Evolutionary conservation across 768 basidiomycete genomes (phyloP).

Genomic region (Hortiboletus flavorubellus): DNA sequence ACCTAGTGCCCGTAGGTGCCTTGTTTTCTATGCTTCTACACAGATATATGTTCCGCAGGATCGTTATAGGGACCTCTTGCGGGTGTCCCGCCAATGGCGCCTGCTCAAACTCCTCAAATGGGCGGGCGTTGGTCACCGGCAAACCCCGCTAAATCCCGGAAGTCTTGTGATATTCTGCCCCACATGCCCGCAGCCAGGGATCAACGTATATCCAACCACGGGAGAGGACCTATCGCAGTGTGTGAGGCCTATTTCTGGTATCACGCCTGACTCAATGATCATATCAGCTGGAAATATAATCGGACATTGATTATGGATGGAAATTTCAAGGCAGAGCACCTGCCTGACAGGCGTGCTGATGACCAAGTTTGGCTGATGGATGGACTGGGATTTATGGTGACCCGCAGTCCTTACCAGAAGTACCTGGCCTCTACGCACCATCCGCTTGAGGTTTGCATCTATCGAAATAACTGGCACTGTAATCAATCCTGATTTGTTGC

Average conservation of each 20-base stretch:
- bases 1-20: too few relatives aligned
- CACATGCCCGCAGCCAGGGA: slow-evolving; percentile 25
- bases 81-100: slow-evolving; percentile 16
- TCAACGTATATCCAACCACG: not conserved
- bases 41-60: slow-evolving; percentile 6
- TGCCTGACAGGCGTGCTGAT: not conserved
- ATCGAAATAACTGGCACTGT: too few relatives aligned
- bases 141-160: rapidly evolving
- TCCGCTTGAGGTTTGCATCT: not conserved
- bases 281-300: slow-evolving; percentile 5
- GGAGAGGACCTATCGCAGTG: not conserved
- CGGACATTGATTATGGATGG: too few relatives aligned
- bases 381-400: not conserved
- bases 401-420: not conserved
- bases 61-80: slow-evolving; percentile 16
- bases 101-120: slow-evolving; percentile 21
- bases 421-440: not conserved
- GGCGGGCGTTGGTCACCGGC: slow-evolving; percentile 8
- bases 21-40: too few relatives aligned
- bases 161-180: slow-evolving; percentile 18
- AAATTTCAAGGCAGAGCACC: slow-evolving; percentile 24
- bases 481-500: too few relatives aligned
- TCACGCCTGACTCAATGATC: too few relatives aligned
- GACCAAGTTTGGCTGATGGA: slow-evolving; percentile 6
- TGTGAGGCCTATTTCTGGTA: not conserved